Conservation (phyloP, 305 asterid genomes). For the Andrographis paniculata region DNA sequence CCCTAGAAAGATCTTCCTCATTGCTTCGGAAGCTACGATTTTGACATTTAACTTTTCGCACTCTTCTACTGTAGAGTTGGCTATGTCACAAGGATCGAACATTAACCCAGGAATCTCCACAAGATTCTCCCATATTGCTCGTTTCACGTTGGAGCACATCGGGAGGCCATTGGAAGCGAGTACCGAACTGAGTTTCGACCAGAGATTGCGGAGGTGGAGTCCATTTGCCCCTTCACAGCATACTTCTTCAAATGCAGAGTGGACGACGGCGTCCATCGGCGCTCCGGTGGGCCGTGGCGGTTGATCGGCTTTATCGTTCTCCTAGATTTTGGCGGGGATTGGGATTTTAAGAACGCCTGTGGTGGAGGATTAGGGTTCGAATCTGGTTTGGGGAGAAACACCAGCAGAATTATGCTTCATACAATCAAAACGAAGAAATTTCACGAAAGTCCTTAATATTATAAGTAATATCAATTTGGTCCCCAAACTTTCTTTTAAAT, state of each 20-base stretch:
- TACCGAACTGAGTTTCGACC: constrained; percentile 49
- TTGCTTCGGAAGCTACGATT: constrained; percentile 57
- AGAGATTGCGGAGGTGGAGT: constrained; percentile 47
- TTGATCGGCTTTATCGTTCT: constrained; percentile 5
- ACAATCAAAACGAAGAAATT: constrained; percentile 3
- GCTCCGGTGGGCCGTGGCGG: constrained; percentile 21
- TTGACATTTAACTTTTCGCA: constrained; percentile 50
- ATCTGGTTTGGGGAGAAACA: constrained; percentile 18
- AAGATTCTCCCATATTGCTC: constrained; percentile 65
- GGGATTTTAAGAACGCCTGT: constrained; percentile 11
- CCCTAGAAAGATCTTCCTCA: constrained; percentile 70
- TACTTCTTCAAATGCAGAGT: constrained; percentile 69
- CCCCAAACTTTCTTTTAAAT: neutral
- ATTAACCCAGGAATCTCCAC: constrained; percentile 53
- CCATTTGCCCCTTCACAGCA: constrained; percentile 63
- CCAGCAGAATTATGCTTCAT: neutral
- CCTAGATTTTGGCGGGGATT: constrained; percentile 25
- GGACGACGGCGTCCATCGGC: constrained; percentile 66
- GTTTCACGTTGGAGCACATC: constrained; percentile 60
- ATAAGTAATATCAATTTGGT: neutral
- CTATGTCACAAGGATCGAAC: constrained; percentile 28
- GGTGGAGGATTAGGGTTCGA: constrained; percentile 34
- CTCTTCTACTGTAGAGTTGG: constrained; percentile 37
- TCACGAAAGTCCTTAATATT: constrained; percentile 13
- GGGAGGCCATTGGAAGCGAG: constrained; percentile 41